Evolutionary conservation across 1,139 yeast species (phyloP).

Genomic region (Pichia norvegensis): DNA sequence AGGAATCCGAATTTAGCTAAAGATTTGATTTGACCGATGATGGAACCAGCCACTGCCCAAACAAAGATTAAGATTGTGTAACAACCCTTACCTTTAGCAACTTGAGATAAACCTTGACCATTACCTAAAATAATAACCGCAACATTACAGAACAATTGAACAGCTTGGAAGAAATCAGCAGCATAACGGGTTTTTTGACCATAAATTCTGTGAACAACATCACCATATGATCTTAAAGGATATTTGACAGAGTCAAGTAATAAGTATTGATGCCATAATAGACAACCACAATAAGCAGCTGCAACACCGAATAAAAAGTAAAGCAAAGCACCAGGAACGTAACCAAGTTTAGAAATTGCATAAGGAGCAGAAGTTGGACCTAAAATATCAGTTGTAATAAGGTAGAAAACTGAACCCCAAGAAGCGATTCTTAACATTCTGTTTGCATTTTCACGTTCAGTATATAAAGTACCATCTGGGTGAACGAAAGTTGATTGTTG

Average conservation of each 20-base stretch:
- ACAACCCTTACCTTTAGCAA: conserved; percentile 33
- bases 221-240: conserved; percentile 36
- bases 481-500: conserved; percentile 1
- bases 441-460: conserved; percentile 10
- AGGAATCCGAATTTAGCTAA: conserved; percentile 34
- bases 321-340: conserved; percentile 36
- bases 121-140: conserved; percentile 35
- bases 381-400: conserved; percentile 40
- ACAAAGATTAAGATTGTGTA: conserved; percentile 34
- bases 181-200: conserved; percentile 29
- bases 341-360: conserved; percentile 36
- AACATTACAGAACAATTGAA: conserved; percentile 37
- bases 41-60: conserved; percentile 37
- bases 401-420: conserved; percentile 32
- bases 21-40: conserved; percentile 36
- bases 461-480: conserved; percentile 1
- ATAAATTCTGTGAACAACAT: conserved; percentile 32
- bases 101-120: conserved; percentile 37
- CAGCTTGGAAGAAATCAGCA: conserved; percentile 32
- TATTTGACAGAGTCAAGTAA: conserved; percentile 34
- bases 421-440: conserved; percentile 12
- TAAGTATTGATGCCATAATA: conserved; percentile 8
- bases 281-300: conserved; percentile 31
- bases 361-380: conserved; percentile 41
- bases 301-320: conserved; percentile 33